phyloP scores from a whole-genome alignment of 2,329 filamentous ascomycete species.

The Aspergillus clavatus region DNA sequence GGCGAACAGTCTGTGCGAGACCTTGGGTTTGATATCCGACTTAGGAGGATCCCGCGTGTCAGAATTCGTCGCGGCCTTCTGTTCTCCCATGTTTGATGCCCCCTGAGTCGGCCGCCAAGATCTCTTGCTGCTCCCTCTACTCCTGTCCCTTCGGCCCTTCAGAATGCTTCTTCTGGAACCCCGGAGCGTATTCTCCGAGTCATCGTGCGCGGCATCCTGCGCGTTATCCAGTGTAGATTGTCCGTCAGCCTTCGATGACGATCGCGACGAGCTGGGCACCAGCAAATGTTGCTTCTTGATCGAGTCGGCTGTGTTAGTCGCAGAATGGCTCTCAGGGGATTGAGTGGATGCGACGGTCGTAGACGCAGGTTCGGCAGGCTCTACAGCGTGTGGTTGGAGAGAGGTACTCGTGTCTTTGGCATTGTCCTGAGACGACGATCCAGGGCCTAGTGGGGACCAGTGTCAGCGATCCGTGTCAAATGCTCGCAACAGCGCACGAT shows the following conservation, averaged over 20 bases:
- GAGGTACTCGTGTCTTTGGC: conserved; percentile 19
- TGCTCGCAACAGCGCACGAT: conserved; percentile 1
- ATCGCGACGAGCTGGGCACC: conserved; percentile 35
- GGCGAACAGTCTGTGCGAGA: conserved; percentile 39
- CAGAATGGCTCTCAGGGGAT: conserved; percentile 12
- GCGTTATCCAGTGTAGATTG: conserved; percentile 30
- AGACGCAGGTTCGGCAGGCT: conserved; percentile 9
- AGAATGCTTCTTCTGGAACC: conserved; percentile 63
- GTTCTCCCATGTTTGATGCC: conserved; percentile 27
- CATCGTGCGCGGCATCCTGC: conserved; percentile 30
- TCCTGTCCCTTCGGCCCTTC: conserved; percentile 61
- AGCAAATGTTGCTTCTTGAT: conserved; percentile 37
- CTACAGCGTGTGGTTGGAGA: conserved; percentile 16
- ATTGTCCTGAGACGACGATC: conserved; percentile 21
- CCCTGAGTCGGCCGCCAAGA: conserved; percentile 36
- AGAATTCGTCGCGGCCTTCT: conserved; percentile 28
- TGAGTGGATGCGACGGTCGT: conserved; percentile 15
- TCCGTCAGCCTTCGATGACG: conserved; percentile 36
- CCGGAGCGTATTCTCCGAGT: conserved; percentile 55
- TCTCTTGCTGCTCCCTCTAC: conserved; percentile 56
- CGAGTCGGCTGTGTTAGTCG: conserved; percentile 16
- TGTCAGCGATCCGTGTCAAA: conserved; percentile 9
- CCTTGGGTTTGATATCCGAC: conserved; percentile 39
- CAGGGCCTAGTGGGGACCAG: conserved; percentile 20
- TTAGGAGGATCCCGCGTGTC: conserved; percentile 31